Evolutionary conservation across 371 early-diverging fungal species (phyloP).

Genomic region (Lichtheimia ramosa): DNA sequence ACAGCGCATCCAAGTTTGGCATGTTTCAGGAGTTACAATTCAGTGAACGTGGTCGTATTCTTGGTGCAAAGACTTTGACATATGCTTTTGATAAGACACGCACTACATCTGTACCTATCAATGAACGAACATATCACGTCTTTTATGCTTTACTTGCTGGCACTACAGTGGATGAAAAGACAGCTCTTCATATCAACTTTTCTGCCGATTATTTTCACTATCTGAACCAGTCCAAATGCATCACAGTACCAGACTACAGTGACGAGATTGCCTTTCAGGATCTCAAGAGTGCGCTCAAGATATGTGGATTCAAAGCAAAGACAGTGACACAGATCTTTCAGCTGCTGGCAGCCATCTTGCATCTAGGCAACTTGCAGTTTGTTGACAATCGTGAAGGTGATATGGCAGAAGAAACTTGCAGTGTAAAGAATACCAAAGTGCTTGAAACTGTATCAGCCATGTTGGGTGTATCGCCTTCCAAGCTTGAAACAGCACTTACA

Average conservation of each 20-base stretch:
- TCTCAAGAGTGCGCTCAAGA: conserved; percentile 72
- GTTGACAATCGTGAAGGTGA: conserved; percentile 36
- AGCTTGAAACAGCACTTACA: conserved; percentile 60
- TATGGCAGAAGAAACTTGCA: conserved; percentile 52
- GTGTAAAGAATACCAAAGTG: conserved; percentile 62
- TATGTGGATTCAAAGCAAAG: conserved; percentile 76
- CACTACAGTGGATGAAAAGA: conserved; percentile 44
- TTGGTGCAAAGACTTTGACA: conserved; percentile 82
- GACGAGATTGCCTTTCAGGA: conserved; percentile 62
- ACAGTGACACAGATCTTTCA: conserved; percentile 71
- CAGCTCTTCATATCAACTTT: conserved; percentile 43
- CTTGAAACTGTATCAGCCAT: conserved; percentile 77
- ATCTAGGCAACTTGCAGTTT: conserved; percentile 81
- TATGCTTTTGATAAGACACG: conserved; percentile 87
- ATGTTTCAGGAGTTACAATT: conserved; percentile 88
- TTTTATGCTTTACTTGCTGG: conserved; percentile 82
- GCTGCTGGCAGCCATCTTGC: conserved; percentile 77
- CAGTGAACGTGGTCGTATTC: conserved; percentile 79
- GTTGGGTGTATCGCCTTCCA: conserved; percentile 74
- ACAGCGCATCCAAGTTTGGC: conserved; percentile 75
- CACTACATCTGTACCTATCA: conserved; percentile 49
- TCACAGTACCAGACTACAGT: conserved; percentile 30
- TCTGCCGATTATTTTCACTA: conserved; percentile 40
- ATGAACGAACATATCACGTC: conserved; percentile 85
- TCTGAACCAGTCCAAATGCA: conserved; percentile 34